phyloP scores from a whole-genome alignment of 768 basidiomycete species.

The Brasilioporus rufonigricans region DNA sequence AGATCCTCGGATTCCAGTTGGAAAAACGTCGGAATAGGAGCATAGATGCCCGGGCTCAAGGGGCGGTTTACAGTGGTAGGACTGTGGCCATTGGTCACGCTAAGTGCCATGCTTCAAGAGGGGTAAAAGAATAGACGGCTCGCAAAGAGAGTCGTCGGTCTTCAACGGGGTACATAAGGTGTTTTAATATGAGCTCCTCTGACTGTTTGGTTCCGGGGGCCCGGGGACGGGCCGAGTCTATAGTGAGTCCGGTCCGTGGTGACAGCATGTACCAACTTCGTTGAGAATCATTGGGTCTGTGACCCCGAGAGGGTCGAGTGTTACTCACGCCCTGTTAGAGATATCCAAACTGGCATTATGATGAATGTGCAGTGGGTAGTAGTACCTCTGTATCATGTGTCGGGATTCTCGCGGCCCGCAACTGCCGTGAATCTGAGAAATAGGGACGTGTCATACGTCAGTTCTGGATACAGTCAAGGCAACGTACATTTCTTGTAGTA shows the following conservation, averaged over 20 bases:
- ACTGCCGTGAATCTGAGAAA: not conserved
- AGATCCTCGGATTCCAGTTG: conserved; percentile 72
- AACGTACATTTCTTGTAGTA: not conserved
- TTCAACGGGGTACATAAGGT: conserved; percentile 8
- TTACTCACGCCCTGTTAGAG: no score
- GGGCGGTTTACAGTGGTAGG: conserved; percentile 41
- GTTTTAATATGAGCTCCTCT: not conserved
- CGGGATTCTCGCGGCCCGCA: conserved; percentile 1
- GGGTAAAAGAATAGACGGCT: not conserved
- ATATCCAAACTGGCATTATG: no score
- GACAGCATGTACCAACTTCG: no score
- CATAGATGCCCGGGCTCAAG: conserved; percentile 74
- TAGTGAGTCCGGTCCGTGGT: conserved; percentile 5
- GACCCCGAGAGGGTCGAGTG: no score
- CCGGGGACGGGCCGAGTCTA: conserved; percentile 7
- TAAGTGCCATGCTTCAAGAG: conserved; percentile 37
- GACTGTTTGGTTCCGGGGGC: not conserved
- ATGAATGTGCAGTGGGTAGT: no score
- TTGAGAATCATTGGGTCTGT: no score
- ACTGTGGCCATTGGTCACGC: conserved; percentile 20
- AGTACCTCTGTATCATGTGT: not conserved
- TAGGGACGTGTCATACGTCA: not conserved
- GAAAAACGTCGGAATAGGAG: conserved; percentile 89
- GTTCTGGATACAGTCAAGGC: not conserved
- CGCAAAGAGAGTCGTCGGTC: not conserved